These are phyloP conservation scores for Coemansia guatemalensis DNA, from an alignment of 192 early-diverging fungal species.

Conservation along the genomic window DNA sequence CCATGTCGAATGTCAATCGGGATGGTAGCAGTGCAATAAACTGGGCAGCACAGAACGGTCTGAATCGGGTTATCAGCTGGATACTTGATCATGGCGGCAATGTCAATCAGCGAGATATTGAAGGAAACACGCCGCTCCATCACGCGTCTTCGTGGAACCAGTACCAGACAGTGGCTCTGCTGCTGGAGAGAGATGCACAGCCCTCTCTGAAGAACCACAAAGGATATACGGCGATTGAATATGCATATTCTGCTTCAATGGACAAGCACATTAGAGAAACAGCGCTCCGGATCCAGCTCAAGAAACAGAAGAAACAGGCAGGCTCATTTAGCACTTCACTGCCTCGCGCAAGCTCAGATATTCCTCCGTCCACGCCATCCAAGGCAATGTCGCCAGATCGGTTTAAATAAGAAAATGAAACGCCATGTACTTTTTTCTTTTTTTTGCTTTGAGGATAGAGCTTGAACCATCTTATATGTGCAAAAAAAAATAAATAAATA, in stretches of 20 bases:
- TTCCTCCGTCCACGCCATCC: constrained; percentile 10
- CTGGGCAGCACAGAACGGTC: constrained; percentile 45
- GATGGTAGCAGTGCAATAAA: constrained; percentile 49
- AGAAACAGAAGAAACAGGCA: constrained; percentile 30
- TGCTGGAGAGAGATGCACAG: constrained; percentile 44
- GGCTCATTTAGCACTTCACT: constrained; percentile 18
- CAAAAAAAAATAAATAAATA: background rate
- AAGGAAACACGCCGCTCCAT: constrained; percentile 50
- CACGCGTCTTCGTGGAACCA: constrained; percentile 51
- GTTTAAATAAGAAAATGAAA: constrained; percentile 11
- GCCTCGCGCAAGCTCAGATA: constrained; percentile 24
- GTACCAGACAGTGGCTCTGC: constrained; percentile 28
- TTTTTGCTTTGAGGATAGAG: background rate
- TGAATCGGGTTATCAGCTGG: constrained; percentile 39
- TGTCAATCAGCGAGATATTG: constrained; percentile 49
- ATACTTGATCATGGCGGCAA: constrained; percentile 50
- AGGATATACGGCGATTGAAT: constrained; percentile 49
- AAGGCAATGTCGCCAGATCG: constrained; percentile 16
- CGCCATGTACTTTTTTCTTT: background rate
- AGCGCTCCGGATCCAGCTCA: constrained; percentile 24
- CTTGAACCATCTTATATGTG: too few relatives aligned
- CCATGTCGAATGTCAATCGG: constrained; percentile 46
- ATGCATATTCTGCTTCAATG: constrained; percentile 42
- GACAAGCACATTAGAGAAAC: constrained; percentile 43
- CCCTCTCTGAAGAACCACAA: constrained; percentile 42